phyloP scores from a whole-genome alignment of 2,329 filamentous ascomycete species.

The Phoma herbarum region DNA sequence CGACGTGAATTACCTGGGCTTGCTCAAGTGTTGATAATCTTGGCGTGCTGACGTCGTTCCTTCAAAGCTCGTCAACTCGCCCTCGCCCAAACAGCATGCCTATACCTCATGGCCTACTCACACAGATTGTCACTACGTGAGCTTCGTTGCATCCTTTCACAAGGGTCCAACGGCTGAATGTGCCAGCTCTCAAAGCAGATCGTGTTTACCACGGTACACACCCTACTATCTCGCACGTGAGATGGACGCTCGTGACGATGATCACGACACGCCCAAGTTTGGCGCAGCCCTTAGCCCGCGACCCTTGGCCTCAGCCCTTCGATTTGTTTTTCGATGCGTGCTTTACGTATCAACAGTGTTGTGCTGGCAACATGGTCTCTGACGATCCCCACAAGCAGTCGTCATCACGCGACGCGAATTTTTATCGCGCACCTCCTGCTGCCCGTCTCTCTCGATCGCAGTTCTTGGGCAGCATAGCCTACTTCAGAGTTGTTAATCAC shows the following conservation, averaged over 20 bases:
- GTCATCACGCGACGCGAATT: constrained; percentile 9
- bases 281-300: neutral
- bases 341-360: constrained; percentile 2
- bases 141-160: no score
- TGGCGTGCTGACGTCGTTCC: neutral
- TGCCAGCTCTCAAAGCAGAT: neutral
- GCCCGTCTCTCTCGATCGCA: constrained; percentile 5
- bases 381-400: constrained; percentile 6
- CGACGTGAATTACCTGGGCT: no score
- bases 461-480: constrained; percentile 6
- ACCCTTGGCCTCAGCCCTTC: neutral
- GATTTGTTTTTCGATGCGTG: neutral
- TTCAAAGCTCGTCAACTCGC: neutral
- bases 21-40: neutral
- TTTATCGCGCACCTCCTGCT: constrained; percentile 5
- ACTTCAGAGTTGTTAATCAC: constrained; percentile 2
- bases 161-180: no score
- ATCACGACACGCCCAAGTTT: neutral
- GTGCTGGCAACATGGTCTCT: constrained; percentile 1
- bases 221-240: neutral
- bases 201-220: neutral
- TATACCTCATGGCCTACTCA: no score
- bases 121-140: no score
- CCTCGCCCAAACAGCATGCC: neutral
- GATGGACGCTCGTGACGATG: neutral